These are phyloP conservation scores for Phytophthora litchii DNA, from an alignment of 352 stramenopile species.

Conservation along the genomic window DNA sequence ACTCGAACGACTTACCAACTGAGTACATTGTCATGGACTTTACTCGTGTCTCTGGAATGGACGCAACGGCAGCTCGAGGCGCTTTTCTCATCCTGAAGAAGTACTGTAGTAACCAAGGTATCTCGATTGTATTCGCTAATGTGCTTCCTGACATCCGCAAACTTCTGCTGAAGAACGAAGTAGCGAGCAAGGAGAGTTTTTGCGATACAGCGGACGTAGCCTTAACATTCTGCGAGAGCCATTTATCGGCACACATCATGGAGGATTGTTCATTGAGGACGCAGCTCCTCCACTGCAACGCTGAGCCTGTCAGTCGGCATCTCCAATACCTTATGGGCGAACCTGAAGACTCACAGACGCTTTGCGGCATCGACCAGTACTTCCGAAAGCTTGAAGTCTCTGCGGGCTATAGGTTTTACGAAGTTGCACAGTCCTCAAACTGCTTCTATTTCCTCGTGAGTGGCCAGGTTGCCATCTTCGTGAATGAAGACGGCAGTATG, in stretches of 20 bases:
- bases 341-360: constrained; percentile 51
- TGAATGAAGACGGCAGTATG: constrained; percentile 44
- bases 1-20: constrained; percentile 43
- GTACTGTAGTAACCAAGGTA: constrained; percentile 56
- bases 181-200: constrained; percentile 39
- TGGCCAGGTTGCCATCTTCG: constrained; percentile 57
- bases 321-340: constrained; percentile 65
- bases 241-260: constrained; percentile 15
- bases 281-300: constrained; percentile 11
- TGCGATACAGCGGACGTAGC: constrained; percentile 58
- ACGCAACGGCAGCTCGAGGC: constrained; percentile 68
- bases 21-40: constrained; percentile 86
- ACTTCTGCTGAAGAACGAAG: constrained; percentile 54
- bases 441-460: constrained; percentile 64
- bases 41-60: constrained; percentile 77
- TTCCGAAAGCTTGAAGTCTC: constrained; percentile 48
- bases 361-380: constrained; percentile 56
- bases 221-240: constrained; percentile 65
- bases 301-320: constrained; percentile 49
- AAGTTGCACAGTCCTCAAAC: constrained; percentile 44
- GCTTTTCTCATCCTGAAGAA: constrained; percentile 79
- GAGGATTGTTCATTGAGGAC: constrained; percentile 7
- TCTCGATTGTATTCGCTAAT: constrained; percentile 58
- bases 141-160: constrained; percentile 52
- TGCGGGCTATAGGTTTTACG: constrained; percentile 60